phyloP scores from a whole-genome alignment of 176 grass and related monocot genomes.

The Rhynchospora breviuscula region DNA sequence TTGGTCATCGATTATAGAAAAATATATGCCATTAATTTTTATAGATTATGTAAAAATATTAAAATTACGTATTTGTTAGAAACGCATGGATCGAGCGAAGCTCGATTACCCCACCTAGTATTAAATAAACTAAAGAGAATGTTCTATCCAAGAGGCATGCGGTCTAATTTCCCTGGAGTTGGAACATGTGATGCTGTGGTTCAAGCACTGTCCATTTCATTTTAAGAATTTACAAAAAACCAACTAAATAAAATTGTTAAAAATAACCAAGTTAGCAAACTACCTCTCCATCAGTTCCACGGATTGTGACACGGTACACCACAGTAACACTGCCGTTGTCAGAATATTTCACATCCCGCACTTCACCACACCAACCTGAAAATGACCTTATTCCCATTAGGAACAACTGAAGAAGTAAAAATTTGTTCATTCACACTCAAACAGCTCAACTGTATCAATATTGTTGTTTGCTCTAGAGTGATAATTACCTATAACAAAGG shows the following conservation, averaged over 20 bases:
- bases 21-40: too few relatives aligned
- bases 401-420: not conserved
- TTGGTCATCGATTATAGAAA: too few relatives aligned
- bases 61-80: too few relatives aligned
- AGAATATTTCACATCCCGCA: conserved; percentile 62
- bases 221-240: not conserved
- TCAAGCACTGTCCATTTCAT: not conserved
- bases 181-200: not conserved
- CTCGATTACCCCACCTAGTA: too few relatives aligned
- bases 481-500: not conserved
- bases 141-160: not conserved
- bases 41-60: too few relatives aligned
- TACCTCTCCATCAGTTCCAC: conserved; percentile 76
- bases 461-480: not conserved
- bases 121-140: not conserved
- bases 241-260: conserved; percentile 6
- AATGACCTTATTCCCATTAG: not conserved
- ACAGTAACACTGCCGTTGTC: conserved; percentile 52
- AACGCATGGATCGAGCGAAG: too few relatives aligned
- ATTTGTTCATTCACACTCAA: not conserved
- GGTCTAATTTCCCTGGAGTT: not conserved
- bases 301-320: conserved; percentile 71
- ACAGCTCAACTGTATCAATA: not conserved
- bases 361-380: conserved; percentile 87
- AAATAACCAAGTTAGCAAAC: not conserved